Percentiles rank a stretch among this genome's conserved stretches.
phyloP scores from a whole-genome alignment of 805 yeast species.

The Alloascoidea hylecoeti region DNA sequence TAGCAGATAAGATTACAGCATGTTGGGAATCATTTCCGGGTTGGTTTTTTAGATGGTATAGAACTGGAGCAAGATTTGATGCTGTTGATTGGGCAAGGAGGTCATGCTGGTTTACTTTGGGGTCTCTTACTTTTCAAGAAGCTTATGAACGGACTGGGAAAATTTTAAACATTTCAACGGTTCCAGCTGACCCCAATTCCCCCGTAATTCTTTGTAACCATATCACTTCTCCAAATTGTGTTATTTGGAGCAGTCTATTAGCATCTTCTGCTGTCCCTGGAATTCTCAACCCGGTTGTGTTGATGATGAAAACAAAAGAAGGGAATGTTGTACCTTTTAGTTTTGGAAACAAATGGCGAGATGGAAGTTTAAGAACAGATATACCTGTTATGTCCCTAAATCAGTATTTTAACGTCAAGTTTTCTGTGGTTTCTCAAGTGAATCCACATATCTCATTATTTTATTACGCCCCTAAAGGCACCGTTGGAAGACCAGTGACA shows the following conservation, averaged over 20 bases:
- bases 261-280: slow-evolving; percentile 84
- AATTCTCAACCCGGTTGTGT: slow-evolving; percentile 61
- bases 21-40: slow-evolving; percentile 48
- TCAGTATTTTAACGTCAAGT: slow-evolving; percentile 63
- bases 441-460: slow-evolving; percentile 71
- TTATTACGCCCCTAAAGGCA: slow-evolving; percentile 67
- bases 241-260: slow-evolving; percentile 65
- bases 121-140: slow-evolving; percentile 60
- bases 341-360: slow-evolving; percentile 65
- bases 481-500: slow-evolving; percentile 68
- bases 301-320: slow-evolving; percentile 47
- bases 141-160: slow-evolving; percentile 58
- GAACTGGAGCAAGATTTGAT: slow-evolving; percentile 71
- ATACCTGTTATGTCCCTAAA: slow-evolving; percentile 64
- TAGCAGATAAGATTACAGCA: slow-evolving; percentile 53
- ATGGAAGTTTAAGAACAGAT: slow-evolving; percentile 69
- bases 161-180: slow-evolving; percentile 58
- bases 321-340: slow-evolving; percentile 47
- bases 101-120: slow-evolving; percentile 54
- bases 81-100: slow-evolving; percentile 62
- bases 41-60: slow-evolving; percentile 53
- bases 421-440: slow-evolving; percentile 67
- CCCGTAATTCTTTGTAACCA: slow-evolving; percentile 70
- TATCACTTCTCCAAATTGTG: slow-evolving; percentile 66
- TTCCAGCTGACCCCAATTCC: slow-evolving; percentile 71